Base-by-base conservation (phyloP, 2,329 filamentous ascomycete species). In the Monilinia laxa region DNA sequence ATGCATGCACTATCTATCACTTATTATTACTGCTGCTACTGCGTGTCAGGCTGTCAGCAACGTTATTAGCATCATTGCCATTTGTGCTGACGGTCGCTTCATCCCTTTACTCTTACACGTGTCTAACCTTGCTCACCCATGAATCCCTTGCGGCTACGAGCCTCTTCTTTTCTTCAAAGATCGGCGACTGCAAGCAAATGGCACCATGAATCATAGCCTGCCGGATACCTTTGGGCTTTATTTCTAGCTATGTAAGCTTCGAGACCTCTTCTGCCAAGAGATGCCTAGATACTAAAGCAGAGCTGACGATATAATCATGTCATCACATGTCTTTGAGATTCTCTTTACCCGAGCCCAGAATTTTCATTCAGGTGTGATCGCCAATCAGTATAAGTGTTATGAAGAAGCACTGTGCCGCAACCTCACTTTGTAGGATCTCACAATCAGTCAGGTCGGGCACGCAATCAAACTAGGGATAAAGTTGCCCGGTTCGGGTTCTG, bases 261-360 rank as follows among this genome's bases (percentile, higher is more conserved):
- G 25, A 31, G 25, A 31, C 40, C 23, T 28, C 20, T 20, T 25
- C 28, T 10, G 23, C 25, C 54, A 49, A 59, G 42, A 11, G 16
- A 28, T 31, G 25, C 6, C 51, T 45, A 42, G 38, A 40, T 57
- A 10, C 55, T 57, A 28, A 16, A 45, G 12, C 38, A 57, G 16
- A 45, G 55, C 55, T 57, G 16, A 57, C 55, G 38, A 57, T 45
- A 45, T 45, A 38, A 31, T 57, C 55, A 57, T 45, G 20, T 57
- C 31, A 35, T 5, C 31, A 35, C 31, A 35, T 35, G 31, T 35
- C 31, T 35, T 35, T 5, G 31, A 35, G 6, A 57, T 57, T 20
- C 6, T 18, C 45, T 47, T 47, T 20, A 35, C 16, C 16, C 6
- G 18, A 47, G 45, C 45, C 18, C 6, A 47, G 16, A 20, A 47